Evolutionary conservation across 2,329 filamentous ascomycete genomes (phyloP), one percentile per base, ranked within the genome.

Genomic region (Torrubiellomyces zombiae): DNA sequence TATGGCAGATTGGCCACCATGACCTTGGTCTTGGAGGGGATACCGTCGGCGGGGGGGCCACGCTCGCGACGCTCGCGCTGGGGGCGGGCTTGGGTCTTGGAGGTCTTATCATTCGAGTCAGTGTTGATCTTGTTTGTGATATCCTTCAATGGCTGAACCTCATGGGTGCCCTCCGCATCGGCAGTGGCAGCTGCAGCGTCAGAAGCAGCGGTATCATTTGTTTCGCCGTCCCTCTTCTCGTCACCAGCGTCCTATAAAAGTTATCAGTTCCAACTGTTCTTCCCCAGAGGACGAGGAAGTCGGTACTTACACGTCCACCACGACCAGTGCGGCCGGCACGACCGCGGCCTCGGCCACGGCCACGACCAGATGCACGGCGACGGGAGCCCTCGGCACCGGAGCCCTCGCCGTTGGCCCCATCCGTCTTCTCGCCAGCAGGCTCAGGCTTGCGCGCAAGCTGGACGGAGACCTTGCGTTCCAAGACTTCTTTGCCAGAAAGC

Each of bases 1-100:
- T 98, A 98, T 26, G 89, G 89, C 35, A 98, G 73, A 67, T 98
- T 98, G 48, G 89, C 89, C 47, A 98, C 89, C 89, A 98, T 98
- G 60, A 98, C 82, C 78, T 98, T 98, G 58, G 80, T 95, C 76
- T 94, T 94, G 58, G 86, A 95, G 38, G 89, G 77, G 47, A 98
- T 81, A 42, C 89, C 89, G 52, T 98, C 86, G 56, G 92, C 86
- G 32, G 89, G 89, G 38, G 89, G 89, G 36, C 89, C 89, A 55
- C 89, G 85, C 71, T 94, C 67, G 42, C 70, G 65, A 44, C 67
- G 64, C 60, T 72, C 65, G 45, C 66, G 66, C 44, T 59, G 57
- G 43, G 58, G 53, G 34, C 64, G 65, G 43, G 55, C 48, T 48
- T 66, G 56, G 31, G 48, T 53, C 52, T 64, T 62, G 41, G 62